Evolutionary conservation across 75 land plant species (phyloP).

Genomic region (Selaginella tamariscina): DNA sequence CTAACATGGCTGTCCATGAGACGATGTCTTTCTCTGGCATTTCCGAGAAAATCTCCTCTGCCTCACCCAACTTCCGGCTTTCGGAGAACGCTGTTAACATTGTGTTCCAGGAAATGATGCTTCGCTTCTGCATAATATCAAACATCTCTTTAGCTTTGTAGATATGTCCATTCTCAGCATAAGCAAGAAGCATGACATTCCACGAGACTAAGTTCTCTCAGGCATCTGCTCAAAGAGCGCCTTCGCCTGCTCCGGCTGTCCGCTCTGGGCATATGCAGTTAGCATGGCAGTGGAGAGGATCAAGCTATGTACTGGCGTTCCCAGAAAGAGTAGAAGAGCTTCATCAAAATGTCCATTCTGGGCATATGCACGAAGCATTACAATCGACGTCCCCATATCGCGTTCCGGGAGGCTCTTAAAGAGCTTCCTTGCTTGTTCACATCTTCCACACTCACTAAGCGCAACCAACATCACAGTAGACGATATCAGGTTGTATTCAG

Average conservation of each 20-base stretch:
- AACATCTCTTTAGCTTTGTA: not conserved
- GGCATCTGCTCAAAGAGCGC: not conserved
- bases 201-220: not conserved
- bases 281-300: not conserved
- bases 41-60: not conserved
- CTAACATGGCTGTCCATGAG: slow-evolving; percentile 2
- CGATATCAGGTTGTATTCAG: not conserved
- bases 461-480: not conserved
- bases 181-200: not conserved
- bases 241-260: not conserved
- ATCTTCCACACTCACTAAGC: not conserved
- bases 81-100: not conserved
- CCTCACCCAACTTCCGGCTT: not conserved
- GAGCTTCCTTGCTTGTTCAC: not conserved
- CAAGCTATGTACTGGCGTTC: not conserved
- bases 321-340: not conserved
- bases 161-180: not conserved
- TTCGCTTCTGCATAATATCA: not conserved
- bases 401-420: not conserved
- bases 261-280: not conserved
- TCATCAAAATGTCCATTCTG: not conserved
- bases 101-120: not conserved
- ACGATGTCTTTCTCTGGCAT: slow-evolving; percentile 4
- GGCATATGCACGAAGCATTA: not conserved
- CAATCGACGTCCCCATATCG: not conserved